These are phyloP conservation scores for Gliomastix tumulicola DNA, from an alignment of 2,329 filamentous ascomycete genomes.

Conservation along the genomic window DNA sequence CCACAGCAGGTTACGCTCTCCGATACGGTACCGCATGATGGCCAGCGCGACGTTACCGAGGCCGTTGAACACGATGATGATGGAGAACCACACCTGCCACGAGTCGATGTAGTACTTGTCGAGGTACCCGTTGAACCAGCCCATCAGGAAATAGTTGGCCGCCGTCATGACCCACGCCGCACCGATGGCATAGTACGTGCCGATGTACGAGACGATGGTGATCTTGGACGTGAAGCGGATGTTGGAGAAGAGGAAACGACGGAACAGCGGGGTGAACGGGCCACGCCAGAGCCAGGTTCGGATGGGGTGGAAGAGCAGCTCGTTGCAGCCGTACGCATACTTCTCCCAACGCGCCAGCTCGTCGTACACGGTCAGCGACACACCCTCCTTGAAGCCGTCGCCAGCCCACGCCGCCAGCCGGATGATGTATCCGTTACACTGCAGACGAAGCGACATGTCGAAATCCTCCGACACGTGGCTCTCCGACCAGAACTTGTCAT, in stretches of 20 bases:
- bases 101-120: constrained; percentile 77
- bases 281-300: constrained; percentile 65
- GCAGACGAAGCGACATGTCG: constrained; percentile 72
- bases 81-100: constrained; percentile 75
- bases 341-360: constrained; percentile 83
- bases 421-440: constrained; percentile 65
- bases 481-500: constrained; percentile 79
- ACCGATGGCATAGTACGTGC: constrained; percentile 73
- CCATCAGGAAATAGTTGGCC: constrained; percentile 68
- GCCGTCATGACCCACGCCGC: constrained; percentile 69
- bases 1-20: constrained; percentile 52
- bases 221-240: constrained; percentile 72
- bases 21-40: constrained; percentile 64
- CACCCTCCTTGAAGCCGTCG: constrained; percentile 76
- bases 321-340: constrained; percentile 78
- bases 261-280: constrained; percentile 74
- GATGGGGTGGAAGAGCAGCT: constrained; percentile 74
- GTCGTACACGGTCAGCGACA: constrained; percentile 78
- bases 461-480: constrained; percentile 76
- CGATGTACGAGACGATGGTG: constrained; percentile 70
- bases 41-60: constrained; percentile 68
- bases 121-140: constrained; percentile 70
- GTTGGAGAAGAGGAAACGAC: constrained; percentile 63
- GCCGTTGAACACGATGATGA: constrained; percentile 71
- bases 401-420: constrained; percentile 67